Conservation (phyloP, 139 green algal genomes). For the Chlorella sp. region DNA sequence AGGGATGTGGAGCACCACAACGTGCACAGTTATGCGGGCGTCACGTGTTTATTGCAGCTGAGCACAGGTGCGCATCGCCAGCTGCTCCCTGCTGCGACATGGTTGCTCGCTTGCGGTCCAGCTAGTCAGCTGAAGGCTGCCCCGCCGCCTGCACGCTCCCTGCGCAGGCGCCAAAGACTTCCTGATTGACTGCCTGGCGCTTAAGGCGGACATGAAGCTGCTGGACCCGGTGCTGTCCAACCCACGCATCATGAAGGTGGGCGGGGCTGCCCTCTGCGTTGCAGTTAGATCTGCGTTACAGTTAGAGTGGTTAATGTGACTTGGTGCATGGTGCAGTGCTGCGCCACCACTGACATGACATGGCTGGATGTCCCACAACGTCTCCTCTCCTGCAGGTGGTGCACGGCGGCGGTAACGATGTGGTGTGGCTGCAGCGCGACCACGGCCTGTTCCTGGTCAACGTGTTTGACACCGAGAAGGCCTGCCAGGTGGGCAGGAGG, state of each 20-base stretch:
- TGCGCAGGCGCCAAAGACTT: conserved; percentile 61
- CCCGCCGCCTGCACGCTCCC: too few species aligned
- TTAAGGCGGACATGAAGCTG: conserved; percentile 66
- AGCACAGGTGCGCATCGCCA: conserved; percentile 49
- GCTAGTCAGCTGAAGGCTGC: background rate
- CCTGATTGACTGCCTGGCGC: conserved; percentile 74
- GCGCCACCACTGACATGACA: background rate
- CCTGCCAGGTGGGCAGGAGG: conserved; percentile 55
- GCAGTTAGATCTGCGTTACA: too few species aligned
- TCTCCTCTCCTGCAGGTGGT: conserved; percentile 74
- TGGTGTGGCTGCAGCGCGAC: conserved; percentile 87
- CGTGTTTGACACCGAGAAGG: conserved; percentile 86
- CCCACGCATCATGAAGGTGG: conserved; percentile 65
- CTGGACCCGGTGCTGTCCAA: conserved; percentile 68
- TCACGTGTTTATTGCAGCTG: conserved; percentile 84
- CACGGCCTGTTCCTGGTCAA: conserved; percentile 81
- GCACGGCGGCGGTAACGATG: conserved; percentile 83
- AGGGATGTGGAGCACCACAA: conserved; percentile 75
- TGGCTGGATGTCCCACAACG: too few species aligned
- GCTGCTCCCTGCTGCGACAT: too few species aligned
- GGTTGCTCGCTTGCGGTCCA: background rate
- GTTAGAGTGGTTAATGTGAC: too few species aligned
- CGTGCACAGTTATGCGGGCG: conserved; percentile 68
- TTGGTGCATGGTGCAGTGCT: background rate
- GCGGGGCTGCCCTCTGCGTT: background rate